Base-by-base conservation (phyloP, 2,329 filamentous ascomycete species). In the Neoascochyta sp. region DNA sequence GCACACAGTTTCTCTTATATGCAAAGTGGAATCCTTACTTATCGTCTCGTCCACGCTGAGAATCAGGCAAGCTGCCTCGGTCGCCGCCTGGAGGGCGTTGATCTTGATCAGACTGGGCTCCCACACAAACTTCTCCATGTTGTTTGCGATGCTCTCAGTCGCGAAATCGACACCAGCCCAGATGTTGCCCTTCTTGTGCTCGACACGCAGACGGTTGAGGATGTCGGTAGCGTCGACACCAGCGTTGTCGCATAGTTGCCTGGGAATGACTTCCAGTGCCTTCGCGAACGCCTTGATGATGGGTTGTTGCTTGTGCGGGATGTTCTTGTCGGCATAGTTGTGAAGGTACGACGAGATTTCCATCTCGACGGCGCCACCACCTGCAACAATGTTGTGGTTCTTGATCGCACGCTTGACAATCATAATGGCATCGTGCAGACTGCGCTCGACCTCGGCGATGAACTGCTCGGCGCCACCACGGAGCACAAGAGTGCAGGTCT, bases 221-320 rank as follows among this genome's bases (percentile, higher is more conserved):
- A 98, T 95, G 59, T 98, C 92, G 29, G 92, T 98, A 15, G 92
- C 89, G 60, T 98, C 92, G 62, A 98, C 96, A 43, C 92, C 92
- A 33, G 92, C 92, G 59, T 98, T 98, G 71, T 98, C 92, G 71
- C 92, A 98, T 39, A 98, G 75, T 69, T 96, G 92, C 54, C 92
- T 83, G 13, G 92, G 92, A 51, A 98, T 93, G 39, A 96, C 83
- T 70, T 98, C 92, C 32, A 98, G 78, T 1, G 92, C 92, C 72
- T 95, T 95, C 52, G 92, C 92, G 52, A 96, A 96, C 4, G 87
- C 85, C 73, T 96, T 96, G 74, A 98, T 92, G 56, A 98, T 88
- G 33, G 86, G 79, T 69, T 98, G 92, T 65, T 96, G 90, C 75
- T 96, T 96, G 74, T 93, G 79, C 4, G 83, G 78, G 35, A 96